Conservation (phyloP, 2,329 filamentous ascomycete genomes). For the Plenodomus lindquistii region DNA sequence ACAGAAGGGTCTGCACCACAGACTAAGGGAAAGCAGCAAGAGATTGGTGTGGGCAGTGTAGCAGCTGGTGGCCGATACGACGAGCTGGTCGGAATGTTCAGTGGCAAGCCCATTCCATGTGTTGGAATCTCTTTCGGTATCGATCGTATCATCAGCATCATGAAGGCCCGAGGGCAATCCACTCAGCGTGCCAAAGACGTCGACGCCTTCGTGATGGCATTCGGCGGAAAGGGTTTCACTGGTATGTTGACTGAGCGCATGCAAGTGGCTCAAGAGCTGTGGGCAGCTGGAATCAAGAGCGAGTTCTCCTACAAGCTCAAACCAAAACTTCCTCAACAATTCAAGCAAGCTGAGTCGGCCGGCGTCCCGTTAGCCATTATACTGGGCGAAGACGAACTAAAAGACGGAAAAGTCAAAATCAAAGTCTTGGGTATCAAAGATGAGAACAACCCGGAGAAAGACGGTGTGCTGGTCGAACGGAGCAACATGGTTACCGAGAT, state of each 20-base stretch:
- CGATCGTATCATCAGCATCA: slow-evolving; percentile 92
- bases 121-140: slow-evolving; percentile 93
- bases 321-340: slow-evolving; percentile 85
- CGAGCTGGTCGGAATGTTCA: slow-evolving; percentile 92
- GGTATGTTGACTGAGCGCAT: slow-evolving; percentile 84
- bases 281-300: slow-evolving; percentile 88
- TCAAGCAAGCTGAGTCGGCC: slow-evolving; percentile 82
- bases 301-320: slow-evolving; percentile 91
- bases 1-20: slow-evolving; percentile 72
- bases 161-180: slow-evolving; percentile 73
- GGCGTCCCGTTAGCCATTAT: slow-evolving; percentile 86
- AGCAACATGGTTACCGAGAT: slow-evolving; percentile 67
- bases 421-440: slow-evolving; percentile 77
- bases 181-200: slow-evolving; percentile 71
- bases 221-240: slow-evolving; percentile 82
- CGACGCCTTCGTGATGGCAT: slow-evolving; percentile 94
- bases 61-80: slow-evolving; percentile 92
- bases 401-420: slow-evolving; percentile 79
- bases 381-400: slow-evolving; percentile 86
- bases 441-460: slow-evolving; percentile 86
- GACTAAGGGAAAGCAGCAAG: slow-evolving; percentile 40
- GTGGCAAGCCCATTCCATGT: slow-evolving; percentile 85
- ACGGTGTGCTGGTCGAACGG: slow-evolving; percentile 75
- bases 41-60: slow-evolving; percentile 79
- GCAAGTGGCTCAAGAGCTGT: slow-evolving; percentile 73